A percentile compares a stretch with the other conserved stretches of the same genome.
Conservation (phyloP, 495 filamentous ascomycete genomes). For the Neurospora tetraspora region DNA sequence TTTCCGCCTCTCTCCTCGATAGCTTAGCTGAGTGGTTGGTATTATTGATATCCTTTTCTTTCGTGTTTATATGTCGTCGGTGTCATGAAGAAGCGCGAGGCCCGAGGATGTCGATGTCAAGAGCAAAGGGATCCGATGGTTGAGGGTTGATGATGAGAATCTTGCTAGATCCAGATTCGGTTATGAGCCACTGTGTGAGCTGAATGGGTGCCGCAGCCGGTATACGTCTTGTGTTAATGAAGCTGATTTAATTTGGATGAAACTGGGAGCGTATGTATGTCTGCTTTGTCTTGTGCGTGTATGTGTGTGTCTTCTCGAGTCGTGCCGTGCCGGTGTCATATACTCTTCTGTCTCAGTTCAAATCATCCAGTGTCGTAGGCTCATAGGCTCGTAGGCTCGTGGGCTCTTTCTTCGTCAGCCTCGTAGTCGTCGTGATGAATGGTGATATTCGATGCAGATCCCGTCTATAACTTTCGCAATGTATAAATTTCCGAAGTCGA, state of each 20-base stretch:
- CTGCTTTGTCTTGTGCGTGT: not conserved
- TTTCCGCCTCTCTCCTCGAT: not conserved
- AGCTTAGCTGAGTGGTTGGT: not conserved
- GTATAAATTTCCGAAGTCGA: not conserved
- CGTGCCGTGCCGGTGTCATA: not conserved
- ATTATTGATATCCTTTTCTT: not conserved
- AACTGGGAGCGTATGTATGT: not conserved
- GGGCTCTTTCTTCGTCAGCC: not conserved
- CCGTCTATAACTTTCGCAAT: not conserved
- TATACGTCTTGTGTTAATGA: not conserved
- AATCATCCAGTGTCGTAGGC: not conserved
- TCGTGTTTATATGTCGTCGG: not conserved
- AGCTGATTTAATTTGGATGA: not conserved
- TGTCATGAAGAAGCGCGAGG: not conserved
- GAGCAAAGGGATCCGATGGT: not conserved
- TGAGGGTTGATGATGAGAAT: not conserved
- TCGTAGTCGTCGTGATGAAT: not conserved
- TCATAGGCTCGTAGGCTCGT: not conserved
- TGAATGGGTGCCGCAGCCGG: not conserved
- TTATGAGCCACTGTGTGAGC: not conserved
- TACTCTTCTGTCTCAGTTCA: not conserved
- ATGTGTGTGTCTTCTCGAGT: not conserved
- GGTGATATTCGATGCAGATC: not conserved
- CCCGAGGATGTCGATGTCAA: not conserved
- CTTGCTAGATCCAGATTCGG: not conserved